Evolutionary conservation across 2,329 filamentous ascomycete genomes (phyloP).

Genomic region (Calonectria leucothoes): DNA sequence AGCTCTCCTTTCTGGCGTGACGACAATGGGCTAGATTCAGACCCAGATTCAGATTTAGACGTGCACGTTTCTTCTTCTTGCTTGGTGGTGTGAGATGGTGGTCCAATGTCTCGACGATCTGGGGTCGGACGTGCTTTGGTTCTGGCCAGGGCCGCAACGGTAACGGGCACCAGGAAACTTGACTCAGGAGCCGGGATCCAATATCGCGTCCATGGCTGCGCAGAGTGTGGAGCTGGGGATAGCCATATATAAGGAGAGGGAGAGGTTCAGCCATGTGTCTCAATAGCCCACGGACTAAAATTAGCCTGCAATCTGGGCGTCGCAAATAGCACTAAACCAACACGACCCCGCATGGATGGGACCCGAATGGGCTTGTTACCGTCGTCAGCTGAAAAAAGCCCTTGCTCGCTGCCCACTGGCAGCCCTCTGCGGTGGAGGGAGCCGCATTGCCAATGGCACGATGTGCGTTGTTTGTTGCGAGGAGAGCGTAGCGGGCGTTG

Average conservation of each 20-base stretch:
- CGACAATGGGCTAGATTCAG: not conserved
- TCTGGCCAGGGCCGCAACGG: not conserved
- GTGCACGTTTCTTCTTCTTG: not conserved
- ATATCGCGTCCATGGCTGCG: not conserved
- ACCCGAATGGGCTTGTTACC: not conserved
- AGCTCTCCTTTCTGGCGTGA: not conserved
- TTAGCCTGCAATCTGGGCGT: conserved; percentile 25
- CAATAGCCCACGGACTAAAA: conserved; percentile 34
- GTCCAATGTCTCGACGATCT: conserved; percentile 9
- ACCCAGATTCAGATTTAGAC: not conserved
- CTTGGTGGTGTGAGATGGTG: not conserved
- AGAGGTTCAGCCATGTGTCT: conserved; percentile 29
- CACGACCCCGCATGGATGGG: conserved; percentile 30
- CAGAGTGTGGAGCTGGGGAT: conserved; percentile 11
- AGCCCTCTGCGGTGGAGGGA: not conserved
- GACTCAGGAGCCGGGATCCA: not conserved
- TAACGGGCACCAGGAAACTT: not conserved
- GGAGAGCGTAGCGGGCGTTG: not conserved
- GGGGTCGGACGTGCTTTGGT: not conserved
- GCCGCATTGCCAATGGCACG: conserved; percentile 2
- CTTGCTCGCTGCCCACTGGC: conserved; percentile 15
- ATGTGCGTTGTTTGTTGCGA: conserved; percentile 10
- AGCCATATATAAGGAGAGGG: conserved; percentile 24
- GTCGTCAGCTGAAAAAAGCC: conserved; percentile 18
- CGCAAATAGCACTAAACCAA: conserved; percentile 12